Conservation (phyloP, 2,329 filamentous ascomycete species). For the Talaromyces sp. region DNA sequence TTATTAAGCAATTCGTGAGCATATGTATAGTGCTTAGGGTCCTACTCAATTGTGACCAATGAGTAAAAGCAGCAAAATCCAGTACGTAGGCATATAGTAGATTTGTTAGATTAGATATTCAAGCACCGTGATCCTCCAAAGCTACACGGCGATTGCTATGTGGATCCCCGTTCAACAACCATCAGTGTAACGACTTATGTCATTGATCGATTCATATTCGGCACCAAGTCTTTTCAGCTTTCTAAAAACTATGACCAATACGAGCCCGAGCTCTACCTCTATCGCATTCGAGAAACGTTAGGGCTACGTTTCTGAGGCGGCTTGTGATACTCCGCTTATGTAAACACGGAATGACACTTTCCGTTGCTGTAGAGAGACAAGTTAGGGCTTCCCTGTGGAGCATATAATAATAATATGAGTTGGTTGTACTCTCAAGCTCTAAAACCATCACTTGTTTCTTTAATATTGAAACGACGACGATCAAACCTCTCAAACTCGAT, state of each 20-base stretch:
- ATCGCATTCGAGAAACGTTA: neutral
- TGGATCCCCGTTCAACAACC: neutral
- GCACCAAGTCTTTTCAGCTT: neutral
- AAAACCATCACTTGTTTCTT: neutral
- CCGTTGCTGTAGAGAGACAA: neutral
- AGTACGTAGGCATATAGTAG: too few relatives aligned
- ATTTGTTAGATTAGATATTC: too few relatives aligned
- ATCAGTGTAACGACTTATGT: neutral
- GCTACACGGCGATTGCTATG: neutral
- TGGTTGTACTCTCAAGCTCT: neutral
- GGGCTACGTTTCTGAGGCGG: neutral
- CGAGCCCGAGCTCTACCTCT: neutral
- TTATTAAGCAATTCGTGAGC: too few relatives aligned
- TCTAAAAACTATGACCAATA: neutral
- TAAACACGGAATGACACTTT: constrained; percentile 1
- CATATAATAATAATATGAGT: neutral
- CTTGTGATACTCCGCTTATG: neutral
- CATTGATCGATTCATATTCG: neutral
- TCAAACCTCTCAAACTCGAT: too few relatives aligned
- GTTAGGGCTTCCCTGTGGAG: neutral
- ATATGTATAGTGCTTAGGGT: too few relatives aligned
- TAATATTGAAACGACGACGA: neutral
- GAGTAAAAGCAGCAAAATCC: too few relatives aligned
- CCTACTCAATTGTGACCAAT: too few relatives aligned
- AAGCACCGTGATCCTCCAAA: too few relatives aligned